Percentiles rank a stretch among this genome's conserved stretches.
Conservation (phyloP, 2,329 filamentous ascomycete species). For the Teratosphaeriaceae sp. region DNA sequence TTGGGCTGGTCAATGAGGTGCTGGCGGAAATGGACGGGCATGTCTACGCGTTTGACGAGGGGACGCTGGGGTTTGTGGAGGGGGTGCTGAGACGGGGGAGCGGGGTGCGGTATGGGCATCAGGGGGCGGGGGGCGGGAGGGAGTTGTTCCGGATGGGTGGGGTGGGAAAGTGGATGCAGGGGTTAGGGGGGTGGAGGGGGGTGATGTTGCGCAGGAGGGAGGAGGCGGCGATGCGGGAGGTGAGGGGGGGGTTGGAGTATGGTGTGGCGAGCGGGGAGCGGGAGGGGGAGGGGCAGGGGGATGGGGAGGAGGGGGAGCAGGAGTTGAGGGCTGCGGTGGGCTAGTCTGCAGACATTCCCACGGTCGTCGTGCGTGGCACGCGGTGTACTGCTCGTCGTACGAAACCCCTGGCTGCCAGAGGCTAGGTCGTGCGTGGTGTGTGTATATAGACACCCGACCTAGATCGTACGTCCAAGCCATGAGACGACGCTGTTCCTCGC, state of each 20-base stretch:
- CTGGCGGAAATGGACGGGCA: slow-evolving; percentile 60
- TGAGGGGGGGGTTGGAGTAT: slow-evolving; percentile 4
- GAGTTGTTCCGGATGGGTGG: slow-evolving; percentile 28
- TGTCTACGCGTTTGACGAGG: slow-evolving; percentile 51
- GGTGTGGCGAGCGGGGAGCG: background rate
- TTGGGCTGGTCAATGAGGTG: slow-evolving; percentile 47
- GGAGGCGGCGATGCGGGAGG: slow-evolving; percentile 14
- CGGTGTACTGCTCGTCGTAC: too few species aligned
- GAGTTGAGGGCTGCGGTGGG: too few species aligned
- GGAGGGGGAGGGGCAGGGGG: slow-evolving; percentile 4
- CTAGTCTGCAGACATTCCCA: too few species aligned
- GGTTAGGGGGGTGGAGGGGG: slow-evolving; percentile 27
- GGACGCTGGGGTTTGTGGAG: slow-evolving; percentile 38
- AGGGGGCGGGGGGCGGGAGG: slow-evolving; percentile 10
- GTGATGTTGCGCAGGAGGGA: slow-evolving; percentile 26
- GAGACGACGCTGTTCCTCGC: too few species aligned
- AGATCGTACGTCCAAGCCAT: too few species aligned
- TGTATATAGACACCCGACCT: too few species aligned
- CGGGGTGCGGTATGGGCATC: slow-evolving; percentile 3
- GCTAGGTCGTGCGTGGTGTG: too few species aligned
- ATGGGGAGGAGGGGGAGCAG: background rate
- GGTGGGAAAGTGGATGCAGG: slow-evolving; percentile 21
- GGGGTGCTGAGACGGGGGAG: slow-evolving; percentile 26
- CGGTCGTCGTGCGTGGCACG: too few species aligned
- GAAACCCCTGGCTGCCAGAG: too few species aligned